These are phyloP conservation scores for Apophysomyces ossiformis DNA, from an alignment of 371 early-diverging fungal genomes.

Conservation along the genomic window DNA sequence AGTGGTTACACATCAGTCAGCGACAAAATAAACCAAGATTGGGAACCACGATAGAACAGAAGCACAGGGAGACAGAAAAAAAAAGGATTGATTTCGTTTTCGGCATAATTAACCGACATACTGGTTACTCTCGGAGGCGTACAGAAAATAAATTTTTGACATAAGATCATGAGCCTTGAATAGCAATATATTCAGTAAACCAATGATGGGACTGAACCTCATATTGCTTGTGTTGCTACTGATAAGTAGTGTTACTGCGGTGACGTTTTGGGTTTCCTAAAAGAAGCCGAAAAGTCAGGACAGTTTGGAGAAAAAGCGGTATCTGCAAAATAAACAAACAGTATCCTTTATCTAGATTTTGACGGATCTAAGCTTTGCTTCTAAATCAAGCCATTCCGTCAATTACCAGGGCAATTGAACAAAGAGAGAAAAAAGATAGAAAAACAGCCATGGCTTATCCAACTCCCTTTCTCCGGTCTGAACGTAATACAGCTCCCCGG, in stretches of 20 bases:
- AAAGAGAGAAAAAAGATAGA: background rate
- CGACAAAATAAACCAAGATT: background rate
- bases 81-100: background rate
- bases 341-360: background rate
- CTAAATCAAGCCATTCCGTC: background rate
- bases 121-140: background rate
- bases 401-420: background rate
- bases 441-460: background rate
- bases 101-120: background rate
- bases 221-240: conserved; percentile 4
- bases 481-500: background rate
- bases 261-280: background rate
- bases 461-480: background rate
- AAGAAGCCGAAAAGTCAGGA: background rate
- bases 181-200: background rate
- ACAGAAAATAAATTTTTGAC: background rate
- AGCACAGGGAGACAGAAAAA: background rate
- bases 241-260: background rate
- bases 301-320: background rate
- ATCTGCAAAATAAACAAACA: background rate
- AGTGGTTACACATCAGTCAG: background rate
- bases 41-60: background rate
- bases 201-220: background rate
- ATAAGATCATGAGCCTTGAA: background rate
- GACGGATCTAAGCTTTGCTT: background rate